A percentile compares a stretch with the other conserved stretches of the same genome.
phyloP scores from a whole-genome alignment of 2,329 filamentous ascomycete species.

The Ceratocystis alfenasii region DNA sequence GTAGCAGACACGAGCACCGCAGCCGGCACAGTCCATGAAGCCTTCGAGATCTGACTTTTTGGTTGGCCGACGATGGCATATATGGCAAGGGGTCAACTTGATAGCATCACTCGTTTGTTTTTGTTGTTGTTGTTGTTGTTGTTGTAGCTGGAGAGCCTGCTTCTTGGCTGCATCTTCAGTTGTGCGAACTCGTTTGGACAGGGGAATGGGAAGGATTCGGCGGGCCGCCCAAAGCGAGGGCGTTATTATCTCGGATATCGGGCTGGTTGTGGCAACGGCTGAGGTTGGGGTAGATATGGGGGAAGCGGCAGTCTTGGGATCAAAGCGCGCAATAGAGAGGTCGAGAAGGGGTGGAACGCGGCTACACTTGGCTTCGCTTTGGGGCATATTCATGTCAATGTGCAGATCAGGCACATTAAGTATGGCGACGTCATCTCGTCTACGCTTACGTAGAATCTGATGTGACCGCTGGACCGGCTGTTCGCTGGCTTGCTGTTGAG shows the following conservation, averaged over 20 bases:
- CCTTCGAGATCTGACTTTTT: constrained; percentile 54
- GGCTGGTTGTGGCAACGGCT: background rate
- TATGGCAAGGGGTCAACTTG: constrained; percentile 47
- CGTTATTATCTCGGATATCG: background rate
- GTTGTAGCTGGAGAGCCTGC: constrained; percentile 3
- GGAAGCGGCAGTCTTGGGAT: background rate
- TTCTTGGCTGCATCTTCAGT: constrained; percentile 3
- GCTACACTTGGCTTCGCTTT: background rate
- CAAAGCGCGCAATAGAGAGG: background rate
- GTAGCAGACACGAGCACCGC: constrained; percentile 51
- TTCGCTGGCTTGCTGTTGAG: background rate
- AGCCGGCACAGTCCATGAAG: constrained; percentile 52
- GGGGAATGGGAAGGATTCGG: constrained; percentile 12
- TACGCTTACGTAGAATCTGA: constrained; percentile 13
- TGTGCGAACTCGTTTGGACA: background rate
- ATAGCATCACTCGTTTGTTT: background rate
- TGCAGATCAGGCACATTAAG: constrained; percentile 3
- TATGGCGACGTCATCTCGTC: constrained; percentile 17
- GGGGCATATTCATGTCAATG: background rate
- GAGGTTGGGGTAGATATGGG: background rate
- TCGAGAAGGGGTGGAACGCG: background rate
- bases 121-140: constrained; percentile 23
- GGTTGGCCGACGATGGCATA: constrained; percentile 54
- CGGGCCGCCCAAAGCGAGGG: constrained; percentile 8
- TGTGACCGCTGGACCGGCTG: background rate